Evolutionary conservation across 2,329 filamentous ascomycete species (phyloP).

Genomic region (Aspergillus candidus): DNA sequence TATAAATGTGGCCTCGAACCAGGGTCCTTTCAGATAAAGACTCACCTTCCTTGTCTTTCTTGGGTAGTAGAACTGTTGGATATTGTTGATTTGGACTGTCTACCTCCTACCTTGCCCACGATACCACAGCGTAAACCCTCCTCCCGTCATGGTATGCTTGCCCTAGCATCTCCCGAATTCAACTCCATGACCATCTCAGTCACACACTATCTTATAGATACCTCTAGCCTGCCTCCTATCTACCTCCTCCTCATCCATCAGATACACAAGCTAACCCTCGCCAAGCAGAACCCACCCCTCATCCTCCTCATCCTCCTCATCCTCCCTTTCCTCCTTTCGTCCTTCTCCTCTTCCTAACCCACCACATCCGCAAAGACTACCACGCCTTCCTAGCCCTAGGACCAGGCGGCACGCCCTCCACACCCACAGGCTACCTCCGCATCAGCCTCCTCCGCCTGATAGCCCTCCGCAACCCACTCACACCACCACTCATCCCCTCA

Average conservation of each 20-base stretch:
- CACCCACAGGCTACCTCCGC: constrained; percentile 64
- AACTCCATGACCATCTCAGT: no score
- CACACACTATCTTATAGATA: no score
- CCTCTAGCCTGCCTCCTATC: background rate
- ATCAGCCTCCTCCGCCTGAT: constrained; percentile 68
- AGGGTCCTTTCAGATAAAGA: no score
- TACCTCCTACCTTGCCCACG: no score
- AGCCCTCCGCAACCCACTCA: constrained; percentile 64
- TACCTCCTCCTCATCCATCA: constrained; percentile 3
- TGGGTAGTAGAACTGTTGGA: no score
- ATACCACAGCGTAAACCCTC: no score
- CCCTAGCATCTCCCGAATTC: no score
- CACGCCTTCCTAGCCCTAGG: constrained; percentile 69
- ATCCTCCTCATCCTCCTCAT: background rate
- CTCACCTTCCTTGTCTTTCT: no score
- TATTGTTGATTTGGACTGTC: no score
- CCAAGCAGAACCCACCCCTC: background rate
- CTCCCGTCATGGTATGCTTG: no score
- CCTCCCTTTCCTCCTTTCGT: constrained; percentile 22
- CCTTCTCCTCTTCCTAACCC: constrained; percentile 49
- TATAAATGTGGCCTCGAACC: no score
- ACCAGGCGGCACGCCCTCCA: constrained; percentile 73
- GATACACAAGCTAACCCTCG: background rate
- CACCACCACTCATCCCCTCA: constrained; percentile 49
- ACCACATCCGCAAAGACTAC: constrained; percentile 58